phyloP scores from a whole-genome alignment of 208 protist genomes.

The Acanthamoeba lenticulata region DNA sequence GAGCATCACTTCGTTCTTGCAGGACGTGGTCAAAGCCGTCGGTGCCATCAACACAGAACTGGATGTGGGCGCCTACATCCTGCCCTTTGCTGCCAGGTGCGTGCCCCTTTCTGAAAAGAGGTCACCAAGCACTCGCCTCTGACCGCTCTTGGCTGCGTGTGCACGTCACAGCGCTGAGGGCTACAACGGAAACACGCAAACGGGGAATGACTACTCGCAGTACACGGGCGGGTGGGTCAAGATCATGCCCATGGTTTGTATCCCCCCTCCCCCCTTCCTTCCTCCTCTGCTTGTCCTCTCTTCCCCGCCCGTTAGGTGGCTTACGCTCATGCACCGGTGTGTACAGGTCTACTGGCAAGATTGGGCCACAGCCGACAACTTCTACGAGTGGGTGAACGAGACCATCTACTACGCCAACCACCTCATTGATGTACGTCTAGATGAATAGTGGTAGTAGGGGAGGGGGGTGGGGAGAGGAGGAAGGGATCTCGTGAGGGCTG shows the following conservation, averaged over 20 bases:
- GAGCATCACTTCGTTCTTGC: neutral
- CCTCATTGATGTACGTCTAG: neutral
- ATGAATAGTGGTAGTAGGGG: neutral
- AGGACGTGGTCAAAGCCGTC: neutral
- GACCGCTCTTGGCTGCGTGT: neutral
- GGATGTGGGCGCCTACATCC: neutral
- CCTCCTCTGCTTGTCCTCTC: neutral
- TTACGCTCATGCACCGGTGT: neutral
- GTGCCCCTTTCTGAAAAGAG: no score
- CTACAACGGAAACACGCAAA: slow-evolving; percentile 15
- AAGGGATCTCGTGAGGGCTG: no score
- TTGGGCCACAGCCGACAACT: slow-evolving; percentile 7
- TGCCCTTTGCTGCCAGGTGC: neutral
- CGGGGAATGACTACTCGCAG: slow-evolving; percentile 12
- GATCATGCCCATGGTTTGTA: slow-evolving; percentile 17
- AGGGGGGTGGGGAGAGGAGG: no score
- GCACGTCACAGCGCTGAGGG: neutral
- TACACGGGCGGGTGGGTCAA: neutral
- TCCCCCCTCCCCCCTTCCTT: neutral
- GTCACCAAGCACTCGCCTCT: no score
- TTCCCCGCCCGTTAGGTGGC: no score
- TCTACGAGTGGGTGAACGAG: neutral
- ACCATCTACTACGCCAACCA: slow-evolving; percentile 23
- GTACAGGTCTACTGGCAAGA: neutral
- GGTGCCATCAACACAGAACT: neutral